These are phyloP conservation scores for Aspergillus flavus DNA, from an alignment of 2,329 filamentous ascomycete genomes.

Conservation along the genomic window DNA sequence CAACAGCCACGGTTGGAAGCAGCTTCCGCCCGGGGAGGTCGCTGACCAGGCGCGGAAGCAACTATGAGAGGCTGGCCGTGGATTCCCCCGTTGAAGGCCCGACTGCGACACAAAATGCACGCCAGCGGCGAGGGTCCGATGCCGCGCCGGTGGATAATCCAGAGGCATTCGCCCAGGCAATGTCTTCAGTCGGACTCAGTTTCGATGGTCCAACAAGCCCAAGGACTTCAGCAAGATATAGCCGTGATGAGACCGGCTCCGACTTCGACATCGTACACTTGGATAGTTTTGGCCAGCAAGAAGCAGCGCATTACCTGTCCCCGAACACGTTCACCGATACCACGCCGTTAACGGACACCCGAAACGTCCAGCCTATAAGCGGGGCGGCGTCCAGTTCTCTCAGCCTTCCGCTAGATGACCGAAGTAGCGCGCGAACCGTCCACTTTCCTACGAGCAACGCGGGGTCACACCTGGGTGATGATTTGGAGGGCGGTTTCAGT, in stretches of 20 bases:
- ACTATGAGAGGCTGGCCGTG: slow-evolving; percentile 58
- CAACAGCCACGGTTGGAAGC: slow-evolving; percentile 40
- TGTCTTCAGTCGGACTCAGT: slow-evolving; percentile 45
- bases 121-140: slow-evolving; percentile 21
- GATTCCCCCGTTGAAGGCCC: slow-evolving; percentile 48
- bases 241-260: slow-evolving; percentile 31
- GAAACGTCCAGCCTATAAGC: slow-evolving; percentile 60
- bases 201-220: slow-evolving; percentile 34
- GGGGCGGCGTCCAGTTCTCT: slow-evolving; percentile 49
- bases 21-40: slow-evolving; percentile 48
- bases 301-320: slow-evolving; percentile 58
- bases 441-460: slow-evolving; percentile 49
- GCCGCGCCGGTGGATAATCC: slow-evolving; percentile 36
- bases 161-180: slow-evolving; percentile 45
- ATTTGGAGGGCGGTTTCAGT: slow-evolving; percentile 63
- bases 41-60: slow-evolving; percentile 42
- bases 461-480: slow-evolving; percentile 60
- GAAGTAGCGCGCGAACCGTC: slow-evolving; percentile 57
- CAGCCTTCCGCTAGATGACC: slow-evolving; percentile 49
- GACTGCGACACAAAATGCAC: slow-evolving; percentile 25
- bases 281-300: slow-evolving; percentile 40
- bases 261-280: slow-evolving; percentile 34
- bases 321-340: slow-evolving; percentile 56
- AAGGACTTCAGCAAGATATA: slow-evolving; percentile 22
- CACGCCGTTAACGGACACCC: slow-evolving; percentile 60